Evolutionary conservation across 805 yeast species (phyloP).

Genomic region (Brettanomyces naardenensis): DNA sequence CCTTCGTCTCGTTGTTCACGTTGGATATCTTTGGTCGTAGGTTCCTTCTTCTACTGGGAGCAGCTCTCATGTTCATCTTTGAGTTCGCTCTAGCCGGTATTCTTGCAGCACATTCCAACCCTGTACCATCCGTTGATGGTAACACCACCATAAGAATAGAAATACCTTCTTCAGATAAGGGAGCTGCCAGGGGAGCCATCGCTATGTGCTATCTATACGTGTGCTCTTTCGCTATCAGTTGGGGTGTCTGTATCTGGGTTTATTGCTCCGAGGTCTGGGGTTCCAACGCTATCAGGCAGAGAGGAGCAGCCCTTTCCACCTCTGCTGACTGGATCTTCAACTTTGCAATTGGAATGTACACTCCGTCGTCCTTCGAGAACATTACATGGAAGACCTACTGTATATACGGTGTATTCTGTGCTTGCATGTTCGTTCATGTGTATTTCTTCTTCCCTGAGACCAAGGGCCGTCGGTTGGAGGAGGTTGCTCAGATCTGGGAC

Average conservation of each 20-base stretch:
- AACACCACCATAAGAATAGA: constrained; percentile 68
- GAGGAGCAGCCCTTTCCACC: constrained; percentile 81
- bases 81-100: constrained; percentile 70
- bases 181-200: constrained; percentile 45
- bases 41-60: constrained; percentile 35
- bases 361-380: constrained; percentile 69
- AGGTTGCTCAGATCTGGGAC: constrained; percentile 3
- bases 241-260: constrained; percentile 91
- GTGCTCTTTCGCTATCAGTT: constrained; percentile 77
- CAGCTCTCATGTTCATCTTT: constrained; percentile 2
- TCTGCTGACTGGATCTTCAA: constrained; percentile 89
- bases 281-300: constrained; percentile 60
- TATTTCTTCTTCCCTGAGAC: constrained; percentile 2
- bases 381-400: constrained; percentile 76
- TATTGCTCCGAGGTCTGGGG: constrained; percentile 82
- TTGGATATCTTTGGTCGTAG: constrained; percentile 48
- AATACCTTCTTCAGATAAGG: constrained; percentile 53
- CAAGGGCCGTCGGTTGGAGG: constrained; percentile 2
- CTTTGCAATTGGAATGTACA: constrained; percentile 85
- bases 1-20: constrained; percentile 38
- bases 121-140: constrained; percentile 76
- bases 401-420: constrained; percentile 41
- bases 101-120: constrained; percentile 49
- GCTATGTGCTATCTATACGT: constrained; percentile 58
- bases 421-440: constrained; percentile 2